Base-by-base conservation (phyloP, 441 rosid species). In the Jatropha podagrica region DNA sequence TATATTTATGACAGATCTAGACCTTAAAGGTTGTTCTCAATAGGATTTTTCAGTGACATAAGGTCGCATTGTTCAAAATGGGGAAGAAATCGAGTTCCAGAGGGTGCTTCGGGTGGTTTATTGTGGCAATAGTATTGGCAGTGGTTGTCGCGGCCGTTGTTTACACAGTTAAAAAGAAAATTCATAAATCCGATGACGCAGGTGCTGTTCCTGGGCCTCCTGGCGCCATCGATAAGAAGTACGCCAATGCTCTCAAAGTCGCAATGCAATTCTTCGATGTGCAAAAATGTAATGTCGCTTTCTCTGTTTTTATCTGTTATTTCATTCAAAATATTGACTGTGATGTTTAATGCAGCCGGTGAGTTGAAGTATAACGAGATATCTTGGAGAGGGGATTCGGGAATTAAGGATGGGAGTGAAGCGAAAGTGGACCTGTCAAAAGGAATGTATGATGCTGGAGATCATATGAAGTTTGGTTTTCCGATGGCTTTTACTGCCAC, bases 211-310 rank as follows among this genome's bases (percentile, higher is more conserved):
- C 90, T 0, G 96, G 92, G 0, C 93, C 97, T 18, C 95, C 95
- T 8, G 98, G 98, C 20, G 90, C 97, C 26, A 76, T 90, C 44
- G 92, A 88, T 37, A 85, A 81, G 81, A 91, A 96, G 81, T 96
- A 96, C 80, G 78, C 88, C 10, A 87, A 88, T 17, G 97, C 99
- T 68, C 98, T 96, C 77, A 88, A 88, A 58, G 32, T 87, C 41
- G 89, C 99, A 32, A 71, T 90, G 79, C 89, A 96, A 70, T 96
- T 96, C 90, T 86, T 96, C 83, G 98, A 96, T 77, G 79, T 96
- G 44, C 97, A 96, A 77, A 94, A 92, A 88, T 89, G 98, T 96
- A 85, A 15, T 72, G 15, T 32, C 11, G 23, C 14, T 37, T 9
- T 27, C 10, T 7, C 32, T 2, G 15, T 20, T 61, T 18, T 18